phyloP scores from a whole-genome alignment of 805 yeast genomes.

The Candida nitratophila region DNA sequence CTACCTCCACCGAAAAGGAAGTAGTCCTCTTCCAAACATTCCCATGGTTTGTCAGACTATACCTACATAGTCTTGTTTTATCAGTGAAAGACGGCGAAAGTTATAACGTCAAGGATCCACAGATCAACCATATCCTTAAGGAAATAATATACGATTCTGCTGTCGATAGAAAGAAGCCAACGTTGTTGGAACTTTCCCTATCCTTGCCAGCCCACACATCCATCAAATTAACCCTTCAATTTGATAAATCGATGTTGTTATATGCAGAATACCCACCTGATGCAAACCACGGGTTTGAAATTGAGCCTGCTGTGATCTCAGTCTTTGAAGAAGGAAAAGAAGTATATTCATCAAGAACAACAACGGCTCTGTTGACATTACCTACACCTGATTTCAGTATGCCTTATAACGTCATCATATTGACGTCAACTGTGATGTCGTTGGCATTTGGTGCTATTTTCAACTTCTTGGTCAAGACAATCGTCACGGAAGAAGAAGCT shows the following conservation, averaged over 20 bases:
- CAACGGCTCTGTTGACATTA: slow-evolving; percentile 76
- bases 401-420: slow-evolving; percentile 96
- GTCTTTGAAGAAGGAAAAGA: slow-evolving; percentile 30
- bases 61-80: slow-evolving; percentile 59
- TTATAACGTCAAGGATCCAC: slow-evolving; percentile 16
- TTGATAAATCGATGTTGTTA: slow-evolving; percentile 79
- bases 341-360: slow-evolving; percentile 59
- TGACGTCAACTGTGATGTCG: slow-evolving; percentile 91
- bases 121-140: slow-evolving; percentile 33
- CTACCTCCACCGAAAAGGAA: slow-evolving; percentile 37
- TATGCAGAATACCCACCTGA: slow-evolving; percentile 98
- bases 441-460: slow-evolving; percentile 82
- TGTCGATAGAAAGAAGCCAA: slow-evolving; percentile 70
- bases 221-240: slow-evolving; percentile 60
- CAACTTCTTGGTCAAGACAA: slow-evolving; percentile 67
- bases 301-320: slow-evolving; percentile 81
- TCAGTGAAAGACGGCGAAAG: slow-evolving; percentile 17
- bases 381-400: slow-evolving; percentile 98
- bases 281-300: slow-evolving; percentile 95
- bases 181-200: slow-evolving; percentile 69
- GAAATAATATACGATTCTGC: slow-evolving; percentile 68
- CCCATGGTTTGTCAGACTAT: slow-evolving; percentile 91
- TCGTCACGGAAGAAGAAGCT: slow-evolving; percentile 69
- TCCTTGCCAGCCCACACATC: slow-evolving; percentile 57
- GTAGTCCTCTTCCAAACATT: slow-evolving; percentile 70